These are phyloP conservation scores for Spiromastix sp. DNA, from an alignment of 2,329 filamentous ascomycete genomes.

Conservation along the genomic window DNA sequence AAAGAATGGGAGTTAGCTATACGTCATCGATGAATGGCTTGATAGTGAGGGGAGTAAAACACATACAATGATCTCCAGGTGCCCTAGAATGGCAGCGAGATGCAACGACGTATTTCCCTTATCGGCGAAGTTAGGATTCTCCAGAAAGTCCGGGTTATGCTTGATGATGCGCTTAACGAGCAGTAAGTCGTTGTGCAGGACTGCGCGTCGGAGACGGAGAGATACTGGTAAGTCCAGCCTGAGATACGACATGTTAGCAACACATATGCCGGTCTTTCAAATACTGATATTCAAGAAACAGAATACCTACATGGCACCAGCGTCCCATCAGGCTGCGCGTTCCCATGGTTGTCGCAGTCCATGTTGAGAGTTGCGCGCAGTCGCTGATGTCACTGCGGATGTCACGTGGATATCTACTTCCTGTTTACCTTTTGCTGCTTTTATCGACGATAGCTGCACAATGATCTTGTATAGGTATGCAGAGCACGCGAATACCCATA, in stretches of 20 bases:
- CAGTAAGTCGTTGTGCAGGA: constrained; percentile 60
- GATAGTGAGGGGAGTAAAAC: not conserved
- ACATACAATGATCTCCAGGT: constrained; percentile 52
- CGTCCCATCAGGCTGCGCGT: not conserved
- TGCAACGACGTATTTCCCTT: constrained; percentile 79
- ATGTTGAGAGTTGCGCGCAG: not conserved
- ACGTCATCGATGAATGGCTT: not conserved
- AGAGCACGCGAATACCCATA: no score
- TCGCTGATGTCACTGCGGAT: not conserved
- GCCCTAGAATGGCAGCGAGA: constrained; percentile 64
- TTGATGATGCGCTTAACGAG: constrained; percentile 69
- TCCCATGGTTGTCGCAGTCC: not conserved
- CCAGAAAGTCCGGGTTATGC: constrained; percentile 59
- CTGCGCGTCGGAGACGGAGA: constrained; percentile 69
- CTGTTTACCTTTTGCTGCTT: no score
- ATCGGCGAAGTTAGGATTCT: constrained; percentile 66
- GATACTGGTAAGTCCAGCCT: constrained; percentile 38
- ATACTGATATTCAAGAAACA: no score
- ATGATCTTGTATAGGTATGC: no score
- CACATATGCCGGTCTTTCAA: not conserved
- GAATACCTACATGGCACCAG: not conserved
- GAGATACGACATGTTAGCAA: not conserved
- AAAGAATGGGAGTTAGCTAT: not conserved
- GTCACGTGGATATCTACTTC: no score
- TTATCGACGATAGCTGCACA: no score